Evolutionary conservation across 176 grass and related monocot genomes (phyloP).

Genomic region (Oryza australiensis): DNA sequence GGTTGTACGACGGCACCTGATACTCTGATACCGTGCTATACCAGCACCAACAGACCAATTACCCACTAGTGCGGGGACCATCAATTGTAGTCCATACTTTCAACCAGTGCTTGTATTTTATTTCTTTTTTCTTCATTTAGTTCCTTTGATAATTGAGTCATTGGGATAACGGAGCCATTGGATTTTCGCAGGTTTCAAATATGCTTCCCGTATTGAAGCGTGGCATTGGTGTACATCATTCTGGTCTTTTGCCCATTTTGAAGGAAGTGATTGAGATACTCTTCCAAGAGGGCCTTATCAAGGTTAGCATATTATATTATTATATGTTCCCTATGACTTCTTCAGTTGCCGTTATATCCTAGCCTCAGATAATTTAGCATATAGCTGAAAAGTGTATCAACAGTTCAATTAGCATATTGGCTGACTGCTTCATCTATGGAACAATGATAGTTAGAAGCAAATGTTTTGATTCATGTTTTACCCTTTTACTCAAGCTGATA

Average conservation of each 20-base stretch:
- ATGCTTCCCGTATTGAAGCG: slow-evolving; percentile 91
- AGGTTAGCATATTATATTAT: slow-evolving; percentile 48
- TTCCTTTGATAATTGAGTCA: neutral
- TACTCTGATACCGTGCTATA: neutral
- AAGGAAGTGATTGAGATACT: slow-evolving; percentile 99
- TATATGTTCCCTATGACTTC: neutral
- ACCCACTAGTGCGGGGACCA: neutral
- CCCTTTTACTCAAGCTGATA: slow-evolving; percentile 1
- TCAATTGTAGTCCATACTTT: neutral
- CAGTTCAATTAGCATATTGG: neutral
- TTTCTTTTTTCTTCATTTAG: neutral
- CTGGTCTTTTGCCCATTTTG: slow-evolving; percentile 87
- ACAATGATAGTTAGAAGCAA: neutral
- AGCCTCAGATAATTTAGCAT: neutral
- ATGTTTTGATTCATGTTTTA: slow-evolving; percentile 3
- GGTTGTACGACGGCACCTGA: neutral
- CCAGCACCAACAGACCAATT: neutral
- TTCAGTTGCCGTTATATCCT: neutral
- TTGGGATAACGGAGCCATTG: neutral
- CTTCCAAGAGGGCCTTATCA: slow-evolving; percentile 96
- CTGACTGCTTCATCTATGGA: neutral
- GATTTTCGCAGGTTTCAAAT: slow-evolving; percentile 66
- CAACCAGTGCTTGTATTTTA: neutral
- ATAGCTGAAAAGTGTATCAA: neutral
- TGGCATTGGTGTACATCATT: slow-evolving; percentile 93